Evolutionary conservation across 176 grass and related monocot genomes (phyloP), one percentile per base, ranked within the genome.

Genomic region (Triticum aestivum): DNA sequence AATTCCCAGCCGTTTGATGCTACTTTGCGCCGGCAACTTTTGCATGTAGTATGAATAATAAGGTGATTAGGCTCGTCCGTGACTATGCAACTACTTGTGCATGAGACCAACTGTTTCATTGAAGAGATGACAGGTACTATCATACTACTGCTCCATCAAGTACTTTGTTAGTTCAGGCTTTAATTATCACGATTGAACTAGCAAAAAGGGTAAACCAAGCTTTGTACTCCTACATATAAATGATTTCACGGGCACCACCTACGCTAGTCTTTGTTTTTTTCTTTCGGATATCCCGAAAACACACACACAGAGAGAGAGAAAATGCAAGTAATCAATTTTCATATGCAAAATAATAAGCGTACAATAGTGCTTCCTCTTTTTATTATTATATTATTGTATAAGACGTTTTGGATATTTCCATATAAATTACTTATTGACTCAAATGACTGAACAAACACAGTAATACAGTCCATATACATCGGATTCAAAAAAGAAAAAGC

Each of bases 1-100:
- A 76, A 51, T 52, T 45, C 15, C 73, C 73, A 76, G 54, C 73
- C 45, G 73, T 21, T 54, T 76, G 45, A 76, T 76, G 45, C 13
- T 32, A 52, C 26, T 52, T 61, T 3, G 1, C 11, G 63, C 26
- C 42, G 63, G 63, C 4, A 34, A 52, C 79, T 34, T 69, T 51
- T 34, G 5, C 62, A 66, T 81, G 79, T 1, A 15, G 4, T 56
- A 54, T 15, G 51, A 54, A 15, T 42, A 54, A 15, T 42, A 78
- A 11, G 10, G 23, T 42, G 44, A 30, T 49, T 30, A 27, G n/a
- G 35, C 15, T 66, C 79, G 45, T 49, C 45, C 47, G 79, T 81
- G 61, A 81, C 26, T 2, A 51, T 51, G 42, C 39, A 66, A 4
- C 61, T 20, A 12, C 61, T 65, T 44, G 38, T 65, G 26, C 61